phyloP scores from a whole-genome alignment of 2,329 filamentous ascomycete genomes.

The Aspergillus sp. region DNA sequence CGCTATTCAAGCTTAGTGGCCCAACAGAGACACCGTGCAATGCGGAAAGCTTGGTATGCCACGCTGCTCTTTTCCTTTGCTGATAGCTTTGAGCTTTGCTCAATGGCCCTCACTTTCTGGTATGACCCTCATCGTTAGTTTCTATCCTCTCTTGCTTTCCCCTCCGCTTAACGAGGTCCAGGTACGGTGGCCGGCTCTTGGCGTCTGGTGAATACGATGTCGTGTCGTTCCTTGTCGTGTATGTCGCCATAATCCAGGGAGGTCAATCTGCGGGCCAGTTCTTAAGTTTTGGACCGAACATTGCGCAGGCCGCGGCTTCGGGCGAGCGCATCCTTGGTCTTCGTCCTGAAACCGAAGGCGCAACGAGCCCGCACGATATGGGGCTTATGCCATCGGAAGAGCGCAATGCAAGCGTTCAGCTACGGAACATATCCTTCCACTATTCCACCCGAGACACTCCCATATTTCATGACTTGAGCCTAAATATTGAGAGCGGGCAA shows the following conservation, averaged over 20 bases:
- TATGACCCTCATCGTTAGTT: constrained; percentile 22
- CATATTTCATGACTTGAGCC: constrained; percentile 57
- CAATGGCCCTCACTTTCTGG: constrained; percentile 61
- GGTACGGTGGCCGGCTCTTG: constrained; percentile 65
- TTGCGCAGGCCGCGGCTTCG: constrained; percentile 25
- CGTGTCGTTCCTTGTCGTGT: constrained; percentile 57
- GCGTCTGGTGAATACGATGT: constrained; percentile 49
- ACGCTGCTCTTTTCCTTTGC: constrained; percentile 61
- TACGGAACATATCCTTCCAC: constrained; percentile 36
- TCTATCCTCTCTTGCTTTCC: neutral
- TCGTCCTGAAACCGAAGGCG: neutral
- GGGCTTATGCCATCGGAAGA: neutral
- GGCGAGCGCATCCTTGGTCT: constrained; percentile 35
- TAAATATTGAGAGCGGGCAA: constrained; percentile 50
- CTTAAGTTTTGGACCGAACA: constrained; percentile 45
- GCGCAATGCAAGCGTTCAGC: constrained; percentile 24
- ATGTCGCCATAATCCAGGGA: constrained; percentile 67
- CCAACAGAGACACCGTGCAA: constrained; percentile 59
- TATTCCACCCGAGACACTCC: constrained; percentile 48
- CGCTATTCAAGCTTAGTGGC: constrained; percentile 61
- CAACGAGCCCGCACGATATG: constrained; percentile 28
- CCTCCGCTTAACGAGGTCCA: constrained; percentile 25
- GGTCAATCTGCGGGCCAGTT: constrained; percentile 67
- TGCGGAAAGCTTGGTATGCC: constrained; percentile 59
- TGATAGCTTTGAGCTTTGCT: constrained; percentile 50